Evolutionary conservation across 2,329 filamentous ascomycete species (phyloP), one percentile per base, ranked within the genome.

Genomic region (Alternaria ethzedia): DNA sequence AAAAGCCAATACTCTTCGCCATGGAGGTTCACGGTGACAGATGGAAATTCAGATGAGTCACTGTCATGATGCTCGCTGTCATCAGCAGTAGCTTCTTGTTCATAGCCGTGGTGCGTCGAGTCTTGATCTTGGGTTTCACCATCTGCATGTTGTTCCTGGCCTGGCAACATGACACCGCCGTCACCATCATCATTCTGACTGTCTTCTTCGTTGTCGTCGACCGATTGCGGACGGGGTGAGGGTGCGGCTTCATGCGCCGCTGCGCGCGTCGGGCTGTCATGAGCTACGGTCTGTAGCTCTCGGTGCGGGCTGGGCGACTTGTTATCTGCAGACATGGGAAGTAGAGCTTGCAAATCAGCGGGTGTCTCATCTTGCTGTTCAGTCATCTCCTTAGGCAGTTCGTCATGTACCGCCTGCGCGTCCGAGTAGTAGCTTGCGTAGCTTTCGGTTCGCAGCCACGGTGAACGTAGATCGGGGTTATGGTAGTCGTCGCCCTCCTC

Each of bases 1-100:
- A 78, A 77, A 2, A 78, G 60, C 75, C 73, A 78, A 9, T 72
- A 46, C 45, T 78, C 76, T 32, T 68, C 66, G 21, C 74, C 75
- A 28, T 68, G 65, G 51, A 73, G 77, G 52, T 75, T 75, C 41
- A 79, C 65, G 9, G 73, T 75, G 23, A 78, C 69, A 9, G 72
- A 66, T 15, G 68, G 68, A 6, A 69, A 8, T 20, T 69, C 63
- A 7, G 61, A 60, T 15, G 56, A 59, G 15, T 66, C 62, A 6
- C 66, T 59, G 15, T 67, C 59, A 46, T 66, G 51, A 15, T 65
- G 59, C 9, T 61, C 52, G 36, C 61, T 54, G 11, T 51, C 55
- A 30, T 55, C 30, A 25, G 28, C 46, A 52, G 55, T 28, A 20
- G 65, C 49, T 54, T 71, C 66, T 36, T 63, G 62, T 51, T 61